Percentiles rank a stretch among this genome's conserved stretches.
phyloP scores from a whole-genome alignment of 805 yeast genomes.

The Blastobotrys peoriensis region DNA sequence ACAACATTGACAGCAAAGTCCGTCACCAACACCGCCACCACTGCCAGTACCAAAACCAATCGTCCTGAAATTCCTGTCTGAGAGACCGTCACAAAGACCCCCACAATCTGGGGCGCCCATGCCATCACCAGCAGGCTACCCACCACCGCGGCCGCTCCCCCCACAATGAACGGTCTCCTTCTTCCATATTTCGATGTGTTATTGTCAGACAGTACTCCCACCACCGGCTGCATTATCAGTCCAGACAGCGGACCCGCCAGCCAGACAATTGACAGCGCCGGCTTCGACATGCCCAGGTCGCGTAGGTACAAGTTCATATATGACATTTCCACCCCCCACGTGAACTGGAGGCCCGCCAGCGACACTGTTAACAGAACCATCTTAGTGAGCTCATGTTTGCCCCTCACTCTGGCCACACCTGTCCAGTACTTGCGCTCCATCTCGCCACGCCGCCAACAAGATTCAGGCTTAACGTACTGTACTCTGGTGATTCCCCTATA shows the following conservation, averaged over 20 bases:
- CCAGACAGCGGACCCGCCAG: constrained; percentile 67
- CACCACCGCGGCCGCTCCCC: constrained; percentile 46
- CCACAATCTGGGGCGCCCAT: constrained; percentile 38
- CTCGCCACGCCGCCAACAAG: too few species aligned
- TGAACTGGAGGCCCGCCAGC: constrained; percentile 55
- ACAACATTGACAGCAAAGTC: constrained; percentile 57
- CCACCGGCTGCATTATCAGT: constrained; percentile 56
- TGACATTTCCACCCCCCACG: constrained; percentile 65
- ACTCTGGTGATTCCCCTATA: too few species aligned
- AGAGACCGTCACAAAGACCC: constrained; percentile 19
- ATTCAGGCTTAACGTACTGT: too few species aligned
- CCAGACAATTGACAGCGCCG: constrained; percentile 54
- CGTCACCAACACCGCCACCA: constrained; percentile 44
- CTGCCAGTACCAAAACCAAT: constrained; percentile 39
- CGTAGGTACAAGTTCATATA: constrained; percentile 57
- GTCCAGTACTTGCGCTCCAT: constrained; percentile 1
- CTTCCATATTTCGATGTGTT: constrained; percentile 38
- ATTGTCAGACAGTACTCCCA: constrained; percentile 52
- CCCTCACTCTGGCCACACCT: constrained; percentile 1
- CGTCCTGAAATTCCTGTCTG: constrained; percentile 14
- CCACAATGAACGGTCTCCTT: constrained; percentile 51
- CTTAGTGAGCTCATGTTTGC: constrained; percentile 8
- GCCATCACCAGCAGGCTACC: constrained; percentile 42
- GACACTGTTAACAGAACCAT: constrained; percentile 26
- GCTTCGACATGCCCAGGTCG: constrained; percentile 53